Evolutionary conservation across 202 grass and related monocot species (phyloP).

Genomic region (Hordeum pubiflorum): DNA sequence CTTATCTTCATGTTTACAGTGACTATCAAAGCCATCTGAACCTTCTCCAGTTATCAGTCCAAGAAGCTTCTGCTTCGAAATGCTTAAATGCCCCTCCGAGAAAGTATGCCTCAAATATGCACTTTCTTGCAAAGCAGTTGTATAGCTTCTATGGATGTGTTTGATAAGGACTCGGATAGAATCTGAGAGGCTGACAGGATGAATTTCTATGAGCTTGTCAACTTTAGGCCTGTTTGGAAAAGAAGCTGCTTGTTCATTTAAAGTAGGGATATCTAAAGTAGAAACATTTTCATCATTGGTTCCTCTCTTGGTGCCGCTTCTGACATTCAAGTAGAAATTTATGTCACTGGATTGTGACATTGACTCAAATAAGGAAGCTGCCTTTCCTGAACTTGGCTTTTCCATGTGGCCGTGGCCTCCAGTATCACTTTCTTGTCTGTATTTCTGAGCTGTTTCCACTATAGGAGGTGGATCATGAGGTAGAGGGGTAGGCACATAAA

Average conservation of each 20-base stretch:
- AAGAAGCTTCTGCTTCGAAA: conserved; percentile 65
- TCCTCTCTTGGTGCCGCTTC: conserved; percentile 33
- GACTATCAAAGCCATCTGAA: conserved; percentile 20
- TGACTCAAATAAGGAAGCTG: conserved; percentile 46
- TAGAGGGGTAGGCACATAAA: conserved; percentile 23
- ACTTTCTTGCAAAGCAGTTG: conserved; percentile 47
- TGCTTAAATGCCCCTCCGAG: conserved; percentile 31
- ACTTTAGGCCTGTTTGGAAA: conserved; percentile 17
- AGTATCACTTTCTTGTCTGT: conserved; percentile 28
- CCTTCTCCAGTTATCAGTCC: conserved; percentile 47
- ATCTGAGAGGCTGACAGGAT: conserved; percentile 57
- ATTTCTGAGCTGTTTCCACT: conserved; percentile 24
- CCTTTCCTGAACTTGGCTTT: conserved; percentile 33
- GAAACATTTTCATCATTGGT: conserved; percentile 9
- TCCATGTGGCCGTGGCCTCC: conserved; percentile 28
- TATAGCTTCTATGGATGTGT: conserved; percentile 38
- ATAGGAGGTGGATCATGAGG: conserved; percentile 29
- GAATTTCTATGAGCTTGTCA: conserved; percentile 43
- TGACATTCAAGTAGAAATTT: conserved; percentile 72
- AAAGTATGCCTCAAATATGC: conserved; percentile 32
- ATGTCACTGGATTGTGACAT: conserved; percentile 45
- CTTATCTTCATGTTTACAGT: conserved; percentile 29
- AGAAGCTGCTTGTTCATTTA: conserved; percentile 38
- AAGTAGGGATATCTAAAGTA: conserved; percentile 17
- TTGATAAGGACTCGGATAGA: conserved; percentile 43